Percentiles rank a stretch among this genome's conserved stretches.
Conservation (phyloP, 73 alveolate species). For the Blepharisma stoltei region DNA sequence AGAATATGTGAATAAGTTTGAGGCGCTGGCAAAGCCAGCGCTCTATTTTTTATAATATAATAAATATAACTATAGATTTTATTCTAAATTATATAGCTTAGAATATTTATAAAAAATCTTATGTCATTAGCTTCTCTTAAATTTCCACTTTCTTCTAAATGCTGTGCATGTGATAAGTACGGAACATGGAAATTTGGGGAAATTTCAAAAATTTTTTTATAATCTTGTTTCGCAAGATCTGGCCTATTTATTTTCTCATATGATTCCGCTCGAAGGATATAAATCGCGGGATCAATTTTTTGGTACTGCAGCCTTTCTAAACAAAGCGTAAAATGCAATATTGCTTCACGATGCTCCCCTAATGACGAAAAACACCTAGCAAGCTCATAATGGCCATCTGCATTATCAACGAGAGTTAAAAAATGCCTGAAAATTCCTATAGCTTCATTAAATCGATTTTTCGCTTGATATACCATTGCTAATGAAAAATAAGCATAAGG, state of each 20-base stretch:
- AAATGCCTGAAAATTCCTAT: not conserved
- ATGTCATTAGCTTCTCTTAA: not conserved
- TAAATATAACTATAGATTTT: too few species aligned
- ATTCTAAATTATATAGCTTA: too few species aligned
- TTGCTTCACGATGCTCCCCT: conserved; percentile 4
- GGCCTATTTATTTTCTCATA: not conserved
- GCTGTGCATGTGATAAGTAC: conserved; percentile 17
- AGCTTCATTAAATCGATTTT: not conserved
- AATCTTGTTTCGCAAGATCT: conserved; percentile 15
- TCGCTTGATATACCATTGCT: not conserved
- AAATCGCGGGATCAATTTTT: conserved; percentile 7
- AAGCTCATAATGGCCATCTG: conserved; percentile 20
- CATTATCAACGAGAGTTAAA: not conserved
- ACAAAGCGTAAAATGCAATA: not conserved
- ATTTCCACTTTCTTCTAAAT: not conserved
- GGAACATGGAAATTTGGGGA: conserved; percentile 7
- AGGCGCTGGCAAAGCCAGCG: too few species aligned
- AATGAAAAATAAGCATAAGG: conserved; percentile 3
- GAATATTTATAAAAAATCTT: too few species aligned
- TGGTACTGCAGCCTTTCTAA: not conserved
- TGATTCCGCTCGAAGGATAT: conserved; percentile 1
- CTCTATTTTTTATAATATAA: too few species aligned
- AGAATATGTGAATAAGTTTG: too few species aligned
- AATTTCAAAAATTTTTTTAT: not conserved
- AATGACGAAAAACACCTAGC: not conserved